Percentiles rank a stretch among this genome's conserved stretches.
Conservation (phyloP, 2,329 filamentous ascomycete species). For the Hypocrella siamensis region DNA sequence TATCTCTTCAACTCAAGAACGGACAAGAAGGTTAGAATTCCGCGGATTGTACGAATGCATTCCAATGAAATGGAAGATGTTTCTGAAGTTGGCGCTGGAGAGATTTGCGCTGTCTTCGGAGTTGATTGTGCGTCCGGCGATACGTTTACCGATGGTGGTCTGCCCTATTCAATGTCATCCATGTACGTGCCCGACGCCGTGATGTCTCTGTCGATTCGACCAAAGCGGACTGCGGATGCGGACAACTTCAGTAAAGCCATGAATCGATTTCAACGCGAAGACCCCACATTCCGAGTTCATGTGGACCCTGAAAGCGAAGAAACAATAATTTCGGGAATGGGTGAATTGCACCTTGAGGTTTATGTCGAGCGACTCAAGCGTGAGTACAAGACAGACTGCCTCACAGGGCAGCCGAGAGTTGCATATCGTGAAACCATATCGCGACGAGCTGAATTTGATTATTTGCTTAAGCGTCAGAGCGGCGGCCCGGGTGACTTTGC, state of each 20-base stretch:
- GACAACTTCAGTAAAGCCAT: constrained; percentile 97
- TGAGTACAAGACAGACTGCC: constrained; percentile 92
- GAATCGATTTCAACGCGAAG: constrained; percentile 95
- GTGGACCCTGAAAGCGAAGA: constrained; percentile 87
- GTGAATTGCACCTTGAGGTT: constrained; percentile 89
- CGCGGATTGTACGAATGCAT: constrained; percentile 97
- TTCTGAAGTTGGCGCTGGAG: constrained; percentile 77
- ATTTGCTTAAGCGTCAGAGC: constrained; percentile 85
- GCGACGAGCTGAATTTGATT: constrained; percentile 70
- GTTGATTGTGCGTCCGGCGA: constrained; percentile 96
- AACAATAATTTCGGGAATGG: constrained; percentile 98
- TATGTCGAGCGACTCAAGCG: constrained; percentile 94
- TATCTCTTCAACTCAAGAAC: constrained; percentile 88
- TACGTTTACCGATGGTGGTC: constrained; percentile 86
- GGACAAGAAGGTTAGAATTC: constrained; percentile 92
- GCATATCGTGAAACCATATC: constrained; percentile 93
- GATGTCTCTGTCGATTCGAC: constrained; percentile 94
- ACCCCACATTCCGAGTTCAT: constrained; percentile 90
- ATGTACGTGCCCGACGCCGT: constrained; percentile 98
- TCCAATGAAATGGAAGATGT: constrained; percentile 99
- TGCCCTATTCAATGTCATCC: constrained; percentile 91
- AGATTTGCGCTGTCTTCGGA: constrained; percentile 97
- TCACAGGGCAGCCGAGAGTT: constrained; percentile 91
- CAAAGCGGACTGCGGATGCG: constrained; percentile 81
- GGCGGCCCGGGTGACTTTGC: constrained; percentile 94